Percentiles rank a stretch among this genome's conserved stretches.
Conservation (phyloP, 805 yeast genomes). For the Yamadazyma insecticola region DNA sequence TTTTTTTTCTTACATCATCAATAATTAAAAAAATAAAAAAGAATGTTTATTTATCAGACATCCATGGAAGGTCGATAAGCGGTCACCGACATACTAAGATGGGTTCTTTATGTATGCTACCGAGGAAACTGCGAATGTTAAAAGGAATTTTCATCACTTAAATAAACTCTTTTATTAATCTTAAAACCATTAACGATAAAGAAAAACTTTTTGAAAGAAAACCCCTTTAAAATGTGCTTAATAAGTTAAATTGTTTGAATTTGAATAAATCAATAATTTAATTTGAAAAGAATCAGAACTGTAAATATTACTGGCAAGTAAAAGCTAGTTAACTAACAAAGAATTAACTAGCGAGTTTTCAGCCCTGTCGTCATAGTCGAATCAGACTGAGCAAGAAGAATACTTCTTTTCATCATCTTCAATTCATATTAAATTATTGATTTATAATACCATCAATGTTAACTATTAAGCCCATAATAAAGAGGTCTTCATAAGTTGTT, state of each 20-base stretch:
- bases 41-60: conserved; percentile 57
- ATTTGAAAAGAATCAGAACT: conserved; percentile 48
- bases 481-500: too few species aligned
- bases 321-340: conserved; percentile 50
- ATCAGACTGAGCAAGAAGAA: conserved; percentile 89
- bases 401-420: conserved; percentile 50
- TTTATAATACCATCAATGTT: too few species aligned
- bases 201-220: not conserved
- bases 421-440: too few species aligned
- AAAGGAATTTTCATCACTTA: conserved; percentile 71
- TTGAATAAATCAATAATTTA: not conserved
- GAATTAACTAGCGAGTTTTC: conserved; percentile 41
- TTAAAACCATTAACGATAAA: not conserved
- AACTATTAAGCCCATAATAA: too few species aligned
- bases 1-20: too few species aligned
- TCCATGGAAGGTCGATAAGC: conserved; percentile 86
- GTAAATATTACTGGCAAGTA: conserved; percentile 87
- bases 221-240: conserved; percentile 23
- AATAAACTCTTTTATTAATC: conserved; percentile 7
- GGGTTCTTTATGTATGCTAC: conserved; percentile 84
- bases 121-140: conserved; percentile 96
- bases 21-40: not conserved
- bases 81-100: conserved; percentile 82
- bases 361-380: conserved; percentile 93
- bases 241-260: conserved; percentile 10